These are phyloP conservation scores for Asterionellopsis glacialis DNA, from an alignment of 108 stramenopile species.

Conservation along the genomic window DNA sequence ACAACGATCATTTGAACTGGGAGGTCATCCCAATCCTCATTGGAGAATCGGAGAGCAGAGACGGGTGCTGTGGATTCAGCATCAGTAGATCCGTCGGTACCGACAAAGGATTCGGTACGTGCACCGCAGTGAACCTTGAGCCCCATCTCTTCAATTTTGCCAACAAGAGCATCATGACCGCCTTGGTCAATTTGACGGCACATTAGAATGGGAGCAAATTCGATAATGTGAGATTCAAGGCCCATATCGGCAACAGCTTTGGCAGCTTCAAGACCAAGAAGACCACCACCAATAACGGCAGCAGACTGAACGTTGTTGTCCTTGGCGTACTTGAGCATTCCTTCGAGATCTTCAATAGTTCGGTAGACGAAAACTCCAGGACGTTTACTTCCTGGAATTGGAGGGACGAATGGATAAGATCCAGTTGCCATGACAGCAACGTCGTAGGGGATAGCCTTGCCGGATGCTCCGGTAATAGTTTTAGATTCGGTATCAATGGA, in stretches of 20 bases:
- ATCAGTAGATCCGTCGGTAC: conserved; percentile 76
- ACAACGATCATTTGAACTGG: conserved; percentile 92
- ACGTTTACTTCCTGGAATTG: conserved; percentile 86
- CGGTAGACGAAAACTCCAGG: conserved; percentile 94
- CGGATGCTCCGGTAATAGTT: conserved; percentile 71
- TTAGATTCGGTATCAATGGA: conserved; percentile 78
- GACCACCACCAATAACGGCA: conserved; percentile 93
- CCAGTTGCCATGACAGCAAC: conserved; percentile 91
- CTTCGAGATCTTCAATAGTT: conserved; percentile 91
- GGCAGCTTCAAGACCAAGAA: conserved; percentile 83
- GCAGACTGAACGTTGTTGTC: conserved; percentile 77
- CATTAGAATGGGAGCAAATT: conserved; percentile 92
- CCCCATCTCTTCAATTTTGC: conserved; percentile 89
- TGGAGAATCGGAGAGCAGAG: conserved; percentile 66
- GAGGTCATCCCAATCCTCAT: conserved; percentile 86
- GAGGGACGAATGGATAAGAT: conserved; percentile 90
- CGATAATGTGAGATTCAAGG: conserved; percentile 85
- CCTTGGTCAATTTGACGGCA: conserved; percentile 94
- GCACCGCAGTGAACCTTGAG: conserved; percentile 90
- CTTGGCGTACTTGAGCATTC: conserved; percentile 83
- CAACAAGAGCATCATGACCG: conserved; percentile 87
- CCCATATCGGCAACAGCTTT: conserved; percentile 88
- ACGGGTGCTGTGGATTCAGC: conserved; percentile 62
- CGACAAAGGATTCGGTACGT: conserved; percentile 85
- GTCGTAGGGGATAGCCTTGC: conserved; percentile 78